phyloP scores from a whole-genome alignment of 2,329 filamentous ascomycete species.

The Beauveria rudraprayagi region DNA sequence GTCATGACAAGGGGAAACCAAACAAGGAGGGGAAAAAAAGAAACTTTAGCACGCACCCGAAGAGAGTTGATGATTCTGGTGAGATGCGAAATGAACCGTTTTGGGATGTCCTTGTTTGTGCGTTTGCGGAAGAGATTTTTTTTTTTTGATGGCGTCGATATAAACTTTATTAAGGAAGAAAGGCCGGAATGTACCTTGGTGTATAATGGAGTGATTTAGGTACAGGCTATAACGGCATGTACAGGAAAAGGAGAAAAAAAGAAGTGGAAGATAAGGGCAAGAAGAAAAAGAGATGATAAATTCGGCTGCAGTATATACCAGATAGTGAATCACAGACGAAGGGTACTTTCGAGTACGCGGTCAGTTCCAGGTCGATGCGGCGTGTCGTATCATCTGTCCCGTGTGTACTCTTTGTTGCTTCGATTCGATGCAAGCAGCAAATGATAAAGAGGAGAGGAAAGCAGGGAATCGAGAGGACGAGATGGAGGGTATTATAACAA shows the following conservation, averaged over 20 bases:
- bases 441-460: slow-evolving; percentile 6
- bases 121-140: neutral
- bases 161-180: neutral
- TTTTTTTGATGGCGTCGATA: neutral
- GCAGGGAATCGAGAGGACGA: neutral
- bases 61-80: neutral
- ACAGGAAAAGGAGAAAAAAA: slow-evolving; percentile 10
- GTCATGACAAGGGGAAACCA: neutral
- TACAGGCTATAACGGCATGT: slow-evolving; percentile 17
- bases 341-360: neutral
- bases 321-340: neutral
- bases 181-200: neutral
- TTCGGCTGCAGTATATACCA: slow-evolving; percentile 10
- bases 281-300: slow-evolving; percentile 3
- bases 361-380: neutral
- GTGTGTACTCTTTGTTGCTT: neutral
- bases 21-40: neutral
- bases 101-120: neutral
- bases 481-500: slow-evolving; percentile 6
- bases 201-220: neutral
- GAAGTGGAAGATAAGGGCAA: neutral
- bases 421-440: neutral
- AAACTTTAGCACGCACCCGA: neutral
- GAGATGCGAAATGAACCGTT: neutral
- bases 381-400: neutral